phyloP scores from a whole-genome alignment of 495 filamentous ascomycete genomes.

The Penicillium crystallinum region DNA sequence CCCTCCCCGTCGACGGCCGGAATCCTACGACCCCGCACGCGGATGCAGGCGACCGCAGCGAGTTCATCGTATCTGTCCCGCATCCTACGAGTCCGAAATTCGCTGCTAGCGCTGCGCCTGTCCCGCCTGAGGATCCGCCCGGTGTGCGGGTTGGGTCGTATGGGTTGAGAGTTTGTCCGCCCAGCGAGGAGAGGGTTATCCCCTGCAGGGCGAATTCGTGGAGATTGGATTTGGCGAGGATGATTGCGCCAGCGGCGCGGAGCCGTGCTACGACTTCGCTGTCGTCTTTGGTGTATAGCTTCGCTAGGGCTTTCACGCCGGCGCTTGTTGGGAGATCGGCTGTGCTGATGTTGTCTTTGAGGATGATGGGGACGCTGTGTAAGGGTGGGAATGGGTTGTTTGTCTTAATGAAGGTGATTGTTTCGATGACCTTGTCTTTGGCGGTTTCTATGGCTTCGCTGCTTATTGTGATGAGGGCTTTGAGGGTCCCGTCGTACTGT shows the following conservation, averaged over 20 bases:
- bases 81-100: conserved; percentile 52
- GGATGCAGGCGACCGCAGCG: conserved; percentile 56
- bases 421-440: conserved; percentile 37
- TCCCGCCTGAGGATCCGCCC: conserved; percentile 60
- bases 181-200: conserved; percentile 52
- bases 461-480: conserved; percentile 48
- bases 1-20: conserved; percentile 53
- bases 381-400: conserved; percentile 8
- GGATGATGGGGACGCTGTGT: conserved; percentile 53
- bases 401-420: conserved; percentile 31
- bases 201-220: conserved; percentile 64
- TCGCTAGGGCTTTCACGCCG: conserved; percentile 42
- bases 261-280: conserved; percentile 44
- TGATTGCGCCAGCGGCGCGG: conserved; percentile 53
- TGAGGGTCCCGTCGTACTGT: conserved; percentile 49
- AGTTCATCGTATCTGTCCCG: conserved; percentile 63
- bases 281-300: conserved; percentile 33
- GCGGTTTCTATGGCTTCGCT: conserved; percentile 49
- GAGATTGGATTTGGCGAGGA: conserved; percentile 61
- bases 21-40: conserved; percentile 58
- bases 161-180: conserved; percentile 59
- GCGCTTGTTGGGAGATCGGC: conserved; percentile 51
- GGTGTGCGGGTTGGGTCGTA: conserved; percentile 58
- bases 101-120: conserved; percentile 55
- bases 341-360: conserved; percentile 62